These are phyloP conservation scores for Lyophyllum decastes DNA, from an alignment of 768 basidiomycete species.

Conservation along the genomic window DNA sequence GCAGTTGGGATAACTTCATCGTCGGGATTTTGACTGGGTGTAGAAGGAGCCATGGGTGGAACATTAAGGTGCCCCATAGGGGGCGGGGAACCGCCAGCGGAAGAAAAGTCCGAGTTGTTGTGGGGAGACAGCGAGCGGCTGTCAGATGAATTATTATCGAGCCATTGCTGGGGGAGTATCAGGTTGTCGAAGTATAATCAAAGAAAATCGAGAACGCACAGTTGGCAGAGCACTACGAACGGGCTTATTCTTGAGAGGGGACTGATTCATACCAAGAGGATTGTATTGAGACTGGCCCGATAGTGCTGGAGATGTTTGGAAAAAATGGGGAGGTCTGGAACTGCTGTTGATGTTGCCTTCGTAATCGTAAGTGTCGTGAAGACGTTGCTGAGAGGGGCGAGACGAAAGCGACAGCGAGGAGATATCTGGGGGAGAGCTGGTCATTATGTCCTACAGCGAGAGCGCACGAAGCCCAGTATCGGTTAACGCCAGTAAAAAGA, in stretches of 20 bases:
- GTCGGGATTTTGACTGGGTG: conserved; percentile 57
- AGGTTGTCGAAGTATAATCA: conserved; percentile 16
- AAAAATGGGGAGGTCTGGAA: conserved; percentile 69
- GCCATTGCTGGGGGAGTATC: conserved; percentile 72
- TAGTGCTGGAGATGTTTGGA: conserved; percentile 59
- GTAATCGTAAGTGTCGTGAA: conserved; percentile 86
- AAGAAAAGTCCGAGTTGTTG: conserved; percentile 88
- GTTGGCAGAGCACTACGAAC: conserved; percentile 71
- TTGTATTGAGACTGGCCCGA: conserved; percentile 59
- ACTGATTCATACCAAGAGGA: conserved; percentile 59
- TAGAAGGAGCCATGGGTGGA: conserved; percentile 46
- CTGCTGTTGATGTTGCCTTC: conserved; percentile 55
- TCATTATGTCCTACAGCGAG: conserved; percentile 57
- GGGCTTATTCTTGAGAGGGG: conserved; percentile 77
- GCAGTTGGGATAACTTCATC: conserved; percentile 98
- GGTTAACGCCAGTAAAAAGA: conserved; percentile 33
- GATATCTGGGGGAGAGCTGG: conserved; percentile 79
- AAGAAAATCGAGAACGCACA: conserved; percentile 46
- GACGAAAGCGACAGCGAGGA: conserved; percentile 73
- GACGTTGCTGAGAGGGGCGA: conserved; percentile 66
- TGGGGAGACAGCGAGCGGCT: conserved; percentile 82
- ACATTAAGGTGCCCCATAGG: conserved; percentile 53
- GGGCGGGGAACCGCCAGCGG: conserved; percentile 76
- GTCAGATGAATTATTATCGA: conserved; percentile 71
- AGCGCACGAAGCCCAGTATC: conserved; percentile 21